Conservation (phyloP, 1,284 basidiomycete genomes). For the Cryptococcus sp. region DNA sequence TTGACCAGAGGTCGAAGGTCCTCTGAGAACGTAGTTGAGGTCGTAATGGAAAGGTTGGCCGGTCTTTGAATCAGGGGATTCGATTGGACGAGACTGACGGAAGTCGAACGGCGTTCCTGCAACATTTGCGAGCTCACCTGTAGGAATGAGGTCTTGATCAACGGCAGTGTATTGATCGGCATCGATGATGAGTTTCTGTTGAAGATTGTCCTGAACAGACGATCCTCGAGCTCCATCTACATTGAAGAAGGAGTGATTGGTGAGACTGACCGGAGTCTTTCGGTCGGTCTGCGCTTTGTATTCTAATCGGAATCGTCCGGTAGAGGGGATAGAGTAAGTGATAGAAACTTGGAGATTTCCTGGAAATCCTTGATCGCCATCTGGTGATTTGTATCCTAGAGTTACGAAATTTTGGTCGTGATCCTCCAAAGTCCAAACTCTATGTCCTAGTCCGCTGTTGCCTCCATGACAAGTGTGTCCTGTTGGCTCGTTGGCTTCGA, state of each 20-base stretch:
- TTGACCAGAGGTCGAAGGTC: background rate
- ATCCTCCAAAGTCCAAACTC: constrained; percentile 22
- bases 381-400: constrained; percentile 13
- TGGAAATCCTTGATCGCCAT: constrained; percentile 21
- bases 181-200: constrained; percentile 12
- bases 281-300: constrained; percentile 16
- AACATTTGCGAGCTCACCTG: constrained; percentile 19
- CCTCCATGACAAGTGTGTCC: constrained; percentile 27
- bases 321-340: constrained; percentile 16
- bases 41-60: constrained; percentile 18
- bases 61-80: constrained; percentile 2
- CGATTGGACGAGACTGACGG: constrained; percentile 11
- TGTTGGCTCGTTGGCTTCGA: constrained; percentile 8
- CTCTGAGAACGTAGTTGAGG: constrained; percentile 12
- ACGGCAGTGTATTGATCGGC: constrained; percentile 27
- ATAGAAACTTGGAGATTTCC: constrained; percentile 11
- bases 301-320: constrained; percentile 9
- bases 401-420: constrained; percentile 14
- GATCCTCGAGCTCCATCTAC: constrained; percentile 18
- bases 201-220: constrained; percentile 9
- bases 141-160: constrained; percentile 24
- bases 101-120: constrained; percentile 18
- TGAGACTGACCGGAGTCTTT: constrained; percentile 28
- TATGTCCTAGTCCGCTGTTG: constrained; percentile 20
- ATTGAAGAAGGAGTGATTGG: constrained; percentile 33